A percentile compares a stretch with the other conserved stretches of the same genome.
phyloP scores from a whole-genome alignment of 1,284 basidiomycete species.

The Sphagnurus paluster region DNA sequence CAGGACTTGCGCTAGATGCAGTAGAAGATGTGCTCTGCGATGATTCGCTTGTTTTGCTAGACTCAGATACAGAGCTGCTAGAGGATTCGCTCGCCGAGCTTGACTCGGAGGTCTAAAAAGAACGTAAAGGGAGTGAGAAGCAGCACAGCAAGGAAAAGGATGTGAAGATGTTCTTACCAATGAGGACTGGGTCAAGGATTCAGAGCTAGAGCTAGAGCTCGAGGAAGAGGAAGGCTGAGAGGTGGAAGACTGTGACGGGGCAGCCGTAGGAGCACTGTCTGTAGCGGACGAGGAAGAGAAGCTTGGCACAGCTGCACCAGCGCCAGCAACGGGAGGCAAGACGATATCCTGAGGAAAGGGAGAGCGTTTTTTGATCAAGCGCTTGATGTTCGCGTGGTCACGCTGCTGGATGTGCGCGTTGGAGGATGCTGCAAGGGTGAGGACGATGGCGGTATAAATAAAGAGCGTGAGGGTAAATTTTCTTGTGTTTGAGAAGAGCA shows the following conservation, averaged over 20 bases:
- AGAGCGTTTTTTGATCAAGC: slow-evolving; percentile 67
- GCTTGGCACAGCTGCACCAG: slow-evolving; percentile 22
- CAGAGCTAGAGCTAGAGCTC: too few relatives aligned
- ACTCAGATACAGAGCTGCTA: slow-evolving; percentile 6
- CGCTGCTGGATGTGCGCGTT: slow-evolving; percentile 38
- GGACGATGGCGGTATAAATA: slow-evolving; percentile 56
- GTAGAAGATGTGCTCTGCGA: slow-evolving; percentile 13
- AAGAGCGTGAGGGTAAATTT: slow-evolving; percentile 61
- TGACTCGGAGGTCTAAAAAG: slow-evolving; percentile 11
- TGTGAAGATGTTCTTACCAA: slow-evolving; percentile 11
- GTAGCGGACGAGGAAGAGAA: slow-evolving; percentile 16
- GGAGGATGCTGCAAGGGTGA: slow-evolving; percentile 39
- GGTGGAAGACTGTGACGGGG: slow-evolving; percentile 18
- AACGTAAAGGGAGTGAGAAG: slow-evolving; percentile 1
- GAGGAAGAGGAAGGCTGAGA: slow-evolving; percentile 5
- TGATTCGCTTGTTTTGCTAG: slow-evolving; percentile 8
- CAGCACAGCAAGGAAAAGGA: not conserved
- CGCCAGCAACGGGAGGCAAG: slow-evolving; percentile 21
- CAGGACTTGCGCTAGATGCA: slow-evolving; percentile 13
- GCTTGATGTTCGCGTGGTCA: slow-evolving; percentile 59
- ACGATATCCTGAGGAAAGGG: slow-evolving; percentile 24
- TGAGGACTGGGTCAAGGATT: slow-evolving; percentile 12
- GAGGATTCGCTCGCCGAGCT: slow-evolving; percentile 9
- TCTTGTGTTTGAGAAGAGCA: slow-evolving; percentile 45
- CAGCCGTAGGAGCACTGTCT: slow-evolving; percentile 26